Base-by-base conservation (phyloP, 2,329 filamentous ascomycete genomes). In the Beauveria caledonica region DNA sequence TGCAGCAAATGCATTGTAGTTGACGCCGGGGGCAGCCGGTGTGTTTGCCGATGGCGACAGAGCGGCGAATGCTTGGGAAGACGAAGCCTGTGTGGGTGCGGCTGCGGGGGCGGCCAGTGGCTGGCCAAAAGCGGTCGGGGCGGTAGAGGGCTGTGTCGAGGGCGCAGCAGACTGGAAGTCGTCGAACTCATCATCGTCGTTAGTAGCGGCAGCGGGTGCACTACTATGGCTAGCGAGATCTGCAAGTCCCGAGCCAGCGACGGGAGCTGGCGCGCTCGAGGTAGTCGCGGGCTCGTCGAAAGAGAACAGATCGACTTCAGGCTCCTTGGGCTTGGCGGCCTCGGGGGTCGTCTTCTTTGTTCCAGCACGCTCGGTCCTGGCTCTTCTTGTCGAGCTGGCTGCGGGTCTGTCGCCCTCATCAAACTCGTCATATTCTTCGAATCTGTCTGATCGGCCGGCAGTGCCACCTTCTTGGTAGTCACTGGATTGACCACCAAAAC, bases 371-470 rank as follows among this genome's bases (percentile, higher is more conserved):
- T 75, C 73, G 6, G 72, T 66, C 62, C 67, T 67, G 4, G 72
- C 65, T 63, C 67, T 67, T 63, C 70, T 71, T 10, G 71, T 62
- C 45, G 62, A 75, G 67, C 79, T 84, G 25, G 83, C 75, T 1
- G 72, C 68, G 25, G 77, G 77, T 58, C 75, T 69, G 39, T 79
- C 75, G 45, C 82, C 90, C 68, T 96, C 94, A 60, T 97, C 93
- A 68, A 88, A 93, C 74, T 99, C 94, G 70, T 99, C 92, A 69
- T 99, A 99, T 74, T 97, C 94, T 67, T 97, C 93, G 67, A 97
- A 99, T 65, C 87, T 84, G 65, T 95, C 92, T 60, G 81, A 78
- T 61, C 86, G 78, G 67, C 78, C 64, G 29, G 29, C 40, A 13
- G 66, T 79, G 62, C 84, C 77, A 62, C 84, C 77, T 66, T 90